phyloP scores from a whole-genome alignment of 257 asterid species.

The Haberlea rhodopensis region DNA sequence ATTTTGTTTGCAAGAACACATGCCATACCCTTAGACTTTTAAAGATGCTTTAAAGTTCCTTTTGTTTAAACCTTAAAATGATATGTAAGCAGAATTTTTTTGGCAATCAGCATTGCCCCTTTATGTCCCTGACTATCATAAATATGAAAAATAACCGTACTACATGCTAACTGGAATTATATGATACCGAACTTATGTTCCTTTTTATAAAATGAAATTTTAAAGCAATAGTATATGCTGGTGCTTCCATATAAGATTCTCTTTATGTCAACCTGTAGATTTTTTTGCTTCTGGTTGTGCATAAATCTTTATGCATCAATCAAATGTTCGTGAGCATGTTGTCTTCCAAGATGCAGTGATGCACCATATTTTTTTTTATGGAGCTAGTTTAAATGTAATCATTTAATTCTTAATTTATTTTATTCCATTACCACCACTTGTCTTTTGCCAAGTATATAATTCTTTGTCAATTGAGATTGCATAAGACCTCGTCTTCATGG shows the following conservation, averaged over 20 bases:
- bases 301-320: too few relatives aligned
- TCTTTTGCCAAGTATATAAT: neutral
- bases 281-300: neutral
- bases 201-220: too few relatives aligned
- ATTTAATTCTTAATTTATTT: too few relatives aligned
- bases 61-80: too few relatives aligned
- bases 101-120: too few relatives aligned
- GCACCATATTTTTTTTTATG: neutral
- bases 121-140: too few relatives aligned
- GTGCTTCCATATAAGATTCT: too few relatives aligned
- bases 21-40: neutral
- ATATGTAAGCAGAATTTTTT: neutral
- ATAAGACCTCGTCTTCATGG: neutral
- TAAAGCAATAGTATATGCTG: too few relatives aligned
- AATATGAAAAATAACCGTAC: neutral
- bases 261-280: neutral
- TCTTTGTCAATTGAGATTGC: neutral
- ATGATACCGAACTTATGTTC: too few relatives aligned
- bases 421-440: neutral
- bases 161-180: neutral
- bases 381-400: neutral
- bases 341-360: neutral
- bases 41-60: neutral
- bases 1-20: neutral
- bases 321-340: neutral